phyloP scores from a whole-genome alignment of 2,329 filamentous ascomycete species.

The Verticillium nonalfalfae region DNA sequence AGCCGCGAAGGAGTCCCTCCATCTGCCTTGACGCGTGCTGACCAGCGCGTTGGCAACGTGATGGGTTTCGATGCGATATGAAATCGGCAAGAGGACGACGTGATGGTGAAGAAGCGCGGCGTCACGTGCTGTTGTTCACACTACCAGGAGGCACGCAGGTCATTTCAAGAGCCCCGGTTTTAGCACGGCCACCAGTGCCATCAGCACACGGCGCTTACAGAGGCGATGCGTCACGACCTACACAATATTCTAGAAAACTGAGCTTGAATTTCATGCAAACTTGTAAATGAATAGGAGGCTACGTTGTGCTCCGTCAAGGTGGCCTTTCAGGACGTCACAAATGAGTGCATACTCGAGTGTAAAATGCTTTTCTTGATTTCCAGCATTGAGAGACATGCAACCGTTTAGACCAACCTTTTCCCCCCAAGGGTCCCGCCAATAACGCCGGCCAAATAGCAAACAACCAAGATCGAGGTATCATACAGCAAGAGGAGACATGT shows the following conservation, averaged over 20 bases:
- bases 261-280: background rate
- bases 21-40: background rate
- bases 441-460: slow-evolving; percentile 3
- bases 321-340: background rate
- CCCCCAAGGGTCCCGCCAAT: background rate
- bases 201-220: background rate
- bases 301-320: background rate
- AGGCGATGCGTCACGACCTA: background rate
- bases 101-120: background rate
- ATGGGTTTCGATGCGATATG: background rate
- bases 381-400: slow-evolving; percentile 4
- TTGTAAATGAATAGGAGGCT: background rate
- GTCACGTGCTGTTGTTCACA: background rate
- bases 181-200: background rate
- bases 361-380: slow-evolving; percentile 1
- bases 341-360: background rate
- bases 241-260: no score
- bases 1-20: slow-evolving; percentile 2
- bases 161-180: background rate
- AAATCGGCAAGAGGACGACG: background rate
- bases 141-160: background rate
- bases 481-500: slow-evolving; percentile 14
- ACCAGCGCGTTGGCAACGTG: background rate
- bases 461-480: slow-evolving; percentile 13
- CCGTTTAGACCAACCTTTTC: slow-evolving; percentile 1